phyloP scores from a whole-genome alignment of 768 basidiomycete genomes.

The Gloeophyllum trabeum region DNA sequence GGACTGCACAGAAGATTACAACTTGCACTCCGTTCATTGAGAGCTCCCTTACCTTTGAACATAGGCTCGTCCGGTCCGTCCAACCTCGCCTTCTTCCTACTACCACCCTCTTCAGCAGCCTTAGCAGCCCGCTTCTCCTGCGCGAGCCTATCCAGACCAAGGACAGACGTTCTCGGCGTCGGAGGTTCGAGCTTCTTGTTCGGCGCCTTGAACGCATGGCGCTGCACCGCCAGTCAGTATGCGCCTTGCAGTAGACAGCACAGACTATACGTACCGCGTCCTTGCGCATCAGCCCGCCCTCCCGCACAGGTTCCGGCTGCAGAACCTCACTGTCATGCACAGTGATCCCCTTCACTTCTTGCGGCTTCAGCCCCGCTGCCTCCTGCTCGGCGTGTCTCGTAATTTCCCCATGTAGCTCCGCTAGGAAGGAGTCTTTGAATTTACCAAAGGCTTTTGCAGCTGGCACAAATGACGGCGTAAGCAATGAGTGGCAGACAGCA shows the following conservation, averaged over 20 bases:
- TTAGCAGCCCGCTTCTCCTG: constrained; percentile 69
- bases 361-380: constrained; percentile 29
- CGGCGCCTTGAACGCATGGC: constrained; percentile 74
- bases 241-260: not conserved
- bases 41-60: constrained; percentile 67
- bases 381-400: constrained; percentile 60
- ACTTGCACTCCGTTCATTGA: not conserved
- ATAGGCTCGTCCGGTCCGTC: constrained; percentile 50
- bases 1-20: constrained; percentile 38
- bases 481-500: not conserved
- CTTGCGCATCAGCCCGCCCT: constrained; percentile 67
- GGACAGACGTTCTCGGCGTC: constrained; percentile 66
- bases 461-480: constrained; percentile 13
- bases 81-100: constrained; percentile 56
- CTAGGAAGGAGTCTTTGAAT: constrained; percentile 69
- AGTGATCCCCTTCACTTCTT: constrained; percentile 65
- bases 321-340: constrained; percentile 76
- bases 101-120: constrained; percentile 30
- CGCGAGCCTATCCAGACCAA: constrained; percentile 84
- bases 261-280: constrained; percentile 37
- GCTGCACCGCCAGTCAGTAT: constrained; percentile 24
- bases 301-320: constrained; percentile 65
- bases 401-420: constrained; percentile 73
- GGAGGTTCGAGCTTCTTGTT: constrained; percentile 63
- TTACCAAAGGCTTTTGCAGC: constrained; percentile 80